Percentiles rank a stretch among this genome's conserved stretches.
phyloP scores from a whole-genome alignment of 805 yeast species.

The Vanderwaltozyma yarrowii region DNA sequence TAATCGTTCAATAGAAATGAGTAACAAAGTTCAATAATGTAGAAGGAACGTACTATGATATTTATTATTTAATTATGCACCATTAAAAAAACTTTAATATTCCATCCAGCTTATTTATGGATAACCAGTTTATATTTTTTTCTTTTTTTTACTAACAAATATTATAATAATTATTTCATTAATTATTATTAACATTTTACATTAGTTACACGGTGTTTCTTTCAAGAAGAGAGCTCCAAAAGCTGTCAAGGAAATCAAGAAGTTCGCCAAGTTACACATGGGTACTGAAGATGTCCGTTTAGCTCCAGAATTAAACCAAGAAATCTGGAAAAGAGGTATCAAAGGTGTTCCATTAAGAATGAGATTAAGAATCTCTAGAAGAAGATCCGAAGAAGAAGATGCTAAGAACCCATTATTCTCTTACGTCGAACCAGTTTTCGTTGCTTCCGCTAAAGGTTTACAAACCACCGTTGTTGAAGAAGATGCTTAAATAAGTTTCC shows the following conservation, averaged over 20 bases:
- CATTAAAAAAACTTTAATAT: no score
- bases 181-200: conserved; percentile 3
- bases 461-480: conserved; percentile 94
- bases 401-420: conserved; percentile 97
- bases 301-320: conserved; percentile 97
- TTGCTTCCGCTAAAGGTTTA: conserved; percentile 93
- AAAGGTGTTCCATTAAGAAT: conserved; percentile 98
- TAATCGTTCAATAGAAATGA: no score
- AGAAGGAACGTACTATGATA: no score
- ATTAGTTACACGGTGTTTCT: conserved; percentile 92
- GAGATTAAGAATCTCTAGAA: conserved; percentile 98
- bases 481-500: conserved; percentile 33
- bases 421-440: conserved; percentile 94
- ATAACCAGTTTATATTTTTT: no score
- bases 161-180: no score
- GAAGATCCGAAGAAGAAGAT: conserved; percentile 99
- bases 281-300: conserved; percentile 98
- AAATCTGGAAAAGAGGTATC: conserved; percentile 98
- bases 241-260: conserved; percentile 99
- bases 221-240: conserved; percentile 99
- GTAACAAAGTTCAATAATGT: no score
- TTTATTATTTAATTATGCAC: no score
- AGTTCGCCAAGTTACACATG: conserved; percentile 97
- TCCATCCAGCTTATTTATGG: no score
- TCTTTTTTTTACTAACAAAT: background rate